Conservation (phyloP, 1,139 yeast genomes). For the Yamadazyma conglobata region DNA sequence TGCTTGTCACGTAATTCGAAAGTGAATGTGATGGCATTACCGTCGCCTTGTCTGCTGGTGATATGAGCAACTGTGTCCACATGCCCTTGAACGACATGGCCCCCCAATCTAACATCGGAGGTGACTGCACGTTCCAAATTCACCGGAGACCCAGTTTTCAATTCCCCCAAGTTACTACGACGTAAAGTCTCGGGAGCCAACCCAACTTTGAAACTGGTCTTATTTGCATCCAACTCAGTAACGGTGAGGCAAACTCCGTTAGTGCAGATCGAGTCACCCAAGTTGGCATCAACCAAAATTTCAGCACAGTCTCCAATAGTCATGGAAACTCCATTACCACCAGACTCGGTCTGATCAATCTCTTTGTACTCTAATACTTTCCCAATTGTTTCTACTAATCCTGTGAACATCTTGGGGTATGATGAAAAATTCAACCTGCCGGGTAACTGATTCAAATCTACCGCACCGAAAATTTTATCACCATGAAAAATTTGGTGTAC, state of each 20-base stretch:
- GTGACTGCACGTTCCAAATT: constrained; percentile 88
- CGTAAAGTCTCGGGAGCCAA: constrained; percentile 90
- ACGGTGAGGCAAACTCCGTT: constrained; percentile 94
- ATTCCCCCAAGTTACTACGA: constrained; percentile 68
- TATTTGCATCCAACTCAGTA: constrained; percentile 62
- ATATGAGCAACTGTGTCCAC: constrained; percentile 85
- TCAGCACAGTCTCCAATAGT: constrained; percentile 59
- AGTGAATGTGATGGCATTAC: constrained; percentile 73
- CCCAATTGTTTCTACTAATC: constrained; percentile 86
- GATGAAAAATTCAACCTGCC: constrained; percentile 1
- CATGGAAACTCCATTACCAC: constrained; percentile 78
- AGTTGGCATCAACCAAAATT: constrained; percentile 73
- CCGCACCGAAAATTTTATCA: too few species aligned
- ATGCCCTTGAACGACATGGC: constrained; percentile 97
- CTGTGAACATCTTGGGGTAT: constrained; percentile 71
- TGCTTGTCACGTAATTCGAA: constrained; percentile 68
- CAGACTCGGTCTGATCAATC: constrained; percentile 53
- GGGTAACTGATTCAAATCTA: constrained; percentile 1
- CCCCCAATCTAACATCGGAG: constrained; percentile 85
- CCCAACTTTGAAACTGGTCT: constrained; percentile 73
- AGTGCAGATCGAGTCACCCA: constrained; percentile 90
- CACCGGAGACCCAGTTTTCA: constrained; percentile 58
- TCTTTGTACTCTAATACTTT: constrained; percentile 47
- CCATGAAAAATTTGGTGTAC: constrained; percentile 1
- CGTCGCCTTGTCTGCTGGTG: constrained; percentile 54